These are phyloP conservation scores for Phellinidium pouzarii DNA, from an alignment of 1,284 basidiomycete species.

Conservation along the genomic window DNA sequence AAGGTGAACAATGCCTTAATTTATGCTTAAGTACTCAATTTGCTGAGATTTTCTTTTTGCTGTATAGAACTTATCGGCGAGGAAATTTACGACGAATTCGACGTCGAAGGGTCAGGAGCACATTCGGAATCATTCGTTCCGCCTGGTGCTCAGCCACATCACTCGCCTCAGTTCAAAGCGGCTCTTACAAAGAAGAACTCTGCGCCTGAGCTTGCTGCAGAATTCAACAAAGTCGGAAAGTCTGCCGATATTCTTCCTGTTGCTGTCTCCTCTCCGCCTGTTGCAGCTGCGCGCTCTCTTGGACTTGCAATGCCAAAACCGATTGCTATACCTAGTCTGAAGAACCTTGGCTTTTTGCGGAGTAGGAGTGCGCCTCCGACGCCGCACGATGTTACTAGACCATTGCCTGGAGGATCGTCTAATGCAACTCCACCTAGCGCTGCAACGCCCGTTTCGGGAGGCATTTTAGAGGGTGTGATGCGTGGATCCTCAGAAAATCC, in stretches of 20 bases:
- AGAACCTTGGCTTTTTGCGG: slow-evolving; percentile 39
- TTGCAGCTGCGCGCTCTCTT: slow-evolving; percentile 11
- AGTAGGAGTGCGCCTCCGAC: slow-evolving; percentile 53
- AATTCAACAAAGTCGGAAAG: neutral
- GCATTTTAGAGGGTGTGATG: neutral
- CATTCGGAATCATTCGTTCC: slow-evolving; percentile 47
- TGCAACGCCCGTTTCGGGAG: slow-evolving; percentile 14
- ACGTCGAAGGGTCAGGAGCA: slow-evolving; percentile 62
- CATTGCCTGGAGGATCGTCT: slow-evolving; percentile 16
- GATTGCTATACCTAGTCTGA: slow-evolving; percentile 31
- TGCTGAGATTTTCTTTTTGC: slow-evolving; percentile 1
- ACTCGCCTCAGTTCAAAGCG: slow-evolving; percentile 20
- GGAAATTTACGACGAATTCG: slow-evolving; percentile 87
- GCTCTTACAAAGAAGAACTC: slow-evolving; percentile 27
- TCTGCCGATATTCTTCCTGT: neutral
- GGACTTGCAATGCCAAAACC: slow-evolving; percentile 34
- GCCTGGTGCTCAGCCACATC: slow-evolving; percentile 25
- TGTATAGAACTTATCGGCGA: slow-evolving; percentile 75
- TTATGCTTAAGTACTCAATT: slow-evolving; percentile 9
- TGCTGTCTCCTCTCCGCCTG: slow-evolving; percentile 7
- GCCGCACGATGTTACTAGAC: slow-evolving; percentile 29
- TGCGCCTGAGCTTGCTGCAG: slow-evolving; percentile 26
- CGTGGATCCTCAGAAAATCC: neutral
- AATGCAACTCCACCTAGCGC: slow-evolving; percentile 16
- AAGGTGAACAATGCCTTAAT: slow-evolving; percentile 43